Evolutionary conservation across 2,329 filamentous ascomycete species (phyloP), one percentile per base, ranked within the genome.

Genomic region (Exophiala sp.): DNA sequence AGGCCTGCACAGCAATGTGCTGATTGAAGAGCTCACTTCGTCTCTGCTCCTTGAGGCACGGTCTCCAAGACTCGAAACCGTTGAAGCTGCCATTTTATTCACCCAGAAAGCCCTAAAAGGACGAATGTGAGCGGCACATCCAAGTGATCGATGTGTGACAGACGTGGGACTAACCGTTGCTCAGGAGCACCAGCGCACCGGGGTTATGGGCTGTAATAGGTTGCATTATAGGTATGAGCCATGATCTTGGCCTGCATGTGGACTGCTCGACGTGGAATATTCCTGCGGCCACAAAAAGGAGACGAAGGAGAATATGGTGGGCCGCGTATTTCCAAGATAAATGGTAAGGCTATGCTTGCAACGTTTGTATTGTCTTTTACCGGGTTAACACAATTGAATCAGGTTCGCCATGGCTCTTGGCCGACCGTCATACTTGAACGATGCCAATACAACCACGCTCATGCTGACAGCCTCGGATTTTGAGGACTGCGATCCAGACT

Each of bases 351-450:
- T 5, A 34, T 34, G 20, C 11, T 5, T 40, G 2, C 12, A 5
- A 38, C 38, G 2, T 40, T 14, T 11, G 2, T 3, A 8, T 2
- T 12, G 16, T 41, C 14, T 41, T 2, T 20, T 20, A 3, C n/a
- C 3, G 3, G 16, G 14, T 6, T 48, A 24, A 33, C 33, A 45
- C n/a, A 10, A 12, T 20, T 36, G 24, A 9, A 12, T 8, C 38
- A 55, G 53, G 53, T 55, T 55, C 14, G 53, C 53, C 16, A 51
- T 52, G 53, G 53, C 53, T 38, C 43, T 55, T 9, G 53, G 53
- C 11, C 42, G 53, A 38, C 53, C 53, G 14, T 55, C 53, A 29
- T 55, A 46, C 38, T 41, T 55, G 18, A 43, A 47, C 9, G 48
- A 42, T 32, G 34, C 43, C 24, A 55, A 55, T 33, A 55, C 53